Conservation (phyloP, 202 grass and related monocot genomes). For the Carex sylvatica region DNA sequence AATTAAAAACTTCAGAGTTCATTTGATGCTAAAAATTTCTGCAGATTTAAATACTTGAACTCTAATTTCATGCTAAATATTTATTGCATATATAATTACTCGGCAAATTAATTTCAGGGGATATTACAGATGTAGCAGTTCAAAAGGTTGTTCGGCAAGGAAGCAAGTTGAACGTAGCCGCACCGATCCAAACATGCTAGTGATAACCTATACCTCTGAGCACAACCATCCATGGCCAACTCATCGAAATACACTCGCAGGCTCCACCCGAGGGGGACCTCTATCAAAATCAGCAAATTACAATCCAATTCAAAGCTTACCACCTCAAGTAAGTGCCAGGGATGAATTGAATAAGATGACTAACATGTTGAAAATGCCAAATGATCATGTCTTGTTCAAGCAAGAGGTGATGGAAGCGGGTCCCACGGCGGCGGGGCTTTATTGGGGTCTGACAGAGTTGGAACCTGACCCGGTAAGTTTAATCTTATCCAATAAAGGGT, state of each 20-base stretch:
- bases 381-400: slow-evolving; percentile 32
- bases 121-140: slow-evolving; percentile 95
- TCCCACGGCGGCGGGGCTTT: background rate
- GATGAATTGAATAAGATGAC: slow-evolving; percentile 24
- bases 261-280: slow-evolving; percentile 38
- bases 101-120: slow-evolving; percentile 23
- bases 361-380: slow-evolving; percentile 10
- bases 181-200: slow-evolving; percentile 84
- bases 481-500: background rate
- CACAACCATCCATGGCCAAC: slow-evolving; percentile 97
- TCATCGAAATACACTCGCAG: slow-evolving; percentile 76
- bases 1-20: too few relatives aligned
- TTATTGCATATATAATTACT: background rate
- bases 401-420: slow-evolving; percentile 41
- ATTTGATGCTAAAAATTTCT: background rate
- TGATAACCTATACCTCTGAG: slow-evolving; percentile 96
- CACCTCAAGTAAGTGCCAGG: background rate
- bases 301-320: background rate
- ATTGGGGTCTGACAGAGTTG: background rate
- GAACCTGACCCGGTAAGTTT: slow-evolving; percentile 4
- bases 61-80: background rate
- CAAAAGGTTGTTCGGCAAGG: slow-evolving; percentile 84
- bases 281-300: slow-evolving; percentile 22
- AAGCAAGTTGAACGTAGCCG: slow-evolving; percentile 98
- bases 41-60: too few relatives aligned